Base-by-base conservation (phyloP, 371 early-diverging fungal species). In the Mortierella sp. region DNA sequence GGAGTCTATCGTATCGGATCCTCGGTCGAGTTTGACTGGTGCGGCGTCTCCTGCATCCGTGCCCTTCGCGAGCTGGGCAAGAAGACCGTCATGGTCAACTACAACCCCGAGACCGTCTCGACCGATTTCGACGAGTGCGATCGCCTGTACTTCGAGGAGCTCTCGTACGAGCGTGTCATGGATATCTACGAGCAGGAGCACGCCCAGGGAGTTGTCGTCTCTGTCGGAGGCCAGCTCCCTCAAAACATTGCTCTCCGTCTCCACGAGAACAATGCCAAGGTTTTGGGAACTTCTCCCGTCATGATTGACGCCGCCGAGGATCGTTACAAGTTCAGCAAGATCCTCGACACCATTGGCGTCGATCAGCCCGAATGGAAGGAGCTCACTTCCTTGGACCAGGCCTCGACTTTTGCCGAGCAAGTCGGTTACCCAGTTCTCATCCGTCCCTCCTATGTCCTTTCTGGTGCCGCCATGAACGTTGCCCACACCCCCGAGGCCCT, bases 401-500 rank as follows among this genome's bases (percentile, higher is more conserved):
- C 98, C 8, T 89, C 91, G 32, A 72, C 76, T 14, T 98, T 98
- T 90, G 96, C 96, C 41, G 92, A 96, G n/a, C 74, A 89, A 7
- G 98, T 98, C 49, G 95, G 95, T 16, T 98, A 95, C 88, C 98
- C 98, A 27, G 98, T 98, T 10, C 93, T 98, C 48, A 95, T 98
- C 41, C 96, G 98, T 74, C 98, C 98, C 27, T 97, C 97, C 29
- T 98, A 98, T 82, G 98, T 98, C 49, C 91, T 98, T 43, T 97
- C 97, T 12, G 98, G 98, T 71, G 98, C 98, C 10, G 98, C 98
- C 71, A 98, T 98, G 98, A 97, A 97, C 78, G 97, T 97, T 12
- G 98, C 95, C 24, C 92, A 96, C 88, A 93, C 95, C 18, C 90
- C 90, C 18, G 92, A 92, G 32, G 93, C 93, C 51, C 93, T 98